These are phyloP conservation scores for Trichoderma asperellum DNA, from an alignment of 2,329 filamentous ascomycete genomes.

Conservation along the genomic window DNA sequence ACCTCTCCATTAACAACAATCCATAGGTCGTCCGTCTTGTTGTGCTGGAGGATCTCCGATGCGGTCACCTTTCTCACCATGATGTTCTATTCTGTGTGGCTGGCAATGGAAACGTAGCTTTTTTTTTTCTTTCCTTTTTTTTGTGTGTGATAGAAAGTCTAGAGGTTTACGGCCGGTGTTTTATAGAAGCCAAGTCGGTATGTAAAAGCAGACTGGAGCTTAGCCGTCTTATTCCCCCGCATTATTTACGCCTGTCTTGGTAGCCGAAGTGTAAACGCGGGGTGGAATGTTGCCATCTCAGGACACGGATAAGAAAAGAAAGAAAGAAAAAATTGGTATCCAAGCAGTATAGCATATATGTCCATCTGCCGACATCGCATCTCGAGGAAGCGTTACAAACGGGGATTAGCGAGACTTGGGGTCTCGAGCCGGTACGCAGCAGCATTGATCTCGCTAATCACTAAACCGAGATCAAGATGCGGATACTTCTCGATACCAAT, in stretches of 20 bases:
- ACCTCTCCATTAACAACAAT: slow-evolving; percentile 23
- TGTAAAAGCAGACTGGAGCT: neutral
- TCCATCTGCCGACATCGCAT: neutral
- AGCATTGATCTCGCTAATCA: neutral
- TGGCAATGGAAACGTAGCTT: neutral
- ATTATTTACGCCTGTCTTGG: neutral
- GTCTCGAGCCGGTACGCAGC: neutral
- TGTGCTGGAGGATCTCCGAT: neutral
- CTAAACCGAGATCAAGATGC: neutral
- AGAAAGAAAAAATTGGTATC: neutral
- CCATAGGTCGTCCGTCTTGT: slow-evolving; percentile 5
- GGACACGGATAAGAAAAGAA: neutral
- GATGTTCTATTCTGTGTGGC: neutral
- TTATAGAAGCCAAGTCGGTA: neutral
- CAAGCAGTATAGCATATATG: neutral
- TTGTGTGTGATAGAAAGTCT: neutral
- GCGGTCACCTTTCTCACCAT: slow-evolving; percentile 6
- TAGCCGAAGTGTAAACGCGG: neutral
- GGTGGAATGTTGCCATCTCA: neutral
- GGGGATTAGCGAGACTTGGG: neutral
- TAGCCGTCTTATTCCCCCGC: slow-evolving; percentile 1
- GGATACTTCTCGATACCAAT: neutral
- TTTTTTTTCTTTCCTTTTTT: no score
- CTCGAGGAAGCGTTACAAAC: neutral
- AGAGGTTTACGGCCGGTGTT: no score